A percentile compares a stretch with the other conserved stretches of the same genome.
Conservation (phyloP, 2,329 filamentous ascomycete species). For the Didymella lethalis region DNA sequence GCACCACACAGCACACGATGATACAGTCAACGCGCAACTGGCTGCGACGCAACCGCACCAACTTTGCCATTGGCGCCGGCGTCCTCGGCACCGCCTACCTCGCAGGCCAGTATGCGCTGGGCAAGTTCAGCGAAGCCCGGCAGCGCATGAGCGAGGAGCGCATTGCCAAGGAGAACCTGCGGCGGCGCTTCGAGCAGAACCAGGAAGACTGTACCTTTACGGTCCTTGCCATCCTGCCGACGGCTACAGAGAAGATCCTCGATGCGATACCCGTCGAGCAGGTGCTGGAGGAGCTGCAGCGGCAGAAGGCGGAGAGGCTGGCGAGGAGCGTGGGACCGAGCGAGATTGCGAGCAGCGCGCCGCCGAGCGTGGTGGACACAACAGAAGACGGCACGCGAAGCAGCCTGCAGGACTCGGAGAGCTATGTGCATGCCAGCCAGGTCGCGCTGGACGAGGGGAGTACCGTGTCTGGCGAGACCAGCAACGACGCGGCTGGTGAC, state of each 20-base stretch:
- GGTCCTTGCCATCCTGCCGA: constrained; percentile 92
- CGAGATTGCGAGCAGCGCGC: constrained; percentile 65
- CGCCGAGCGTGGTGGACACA: constrained; percentile 68
- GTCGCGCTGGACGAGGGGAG: constrained; percentile 61
- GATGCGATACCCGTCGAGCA: constrained; percentile 89
- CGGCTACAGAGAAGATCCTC: constrained; percentile 87
- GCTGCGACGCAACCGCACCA: constrained; percentile 90
- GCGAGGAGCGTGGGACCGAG: constrained; percentile 65
- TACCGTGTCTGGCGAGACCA: constrained; percentile 34
- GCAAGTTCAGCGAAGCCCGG: constrained; percentile 89
- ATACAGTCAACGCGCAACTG: constrained; percentile 82
- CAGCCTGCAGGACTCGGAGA: constrained; percentile 72
- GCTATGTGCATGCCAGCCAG: constrained; percentile 84
- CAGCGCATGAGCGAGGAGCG: constrained; percentile 97
- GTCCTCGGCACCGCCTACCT: constrained; percentile 90
- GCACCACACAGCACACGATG: constrained; percentile 53
- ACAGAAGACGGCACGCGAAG: constrained; percentile 82
- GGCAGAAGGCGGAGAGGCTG: constrained; percentile 81
- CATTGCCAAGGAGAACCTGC: constrained; percentile 95
- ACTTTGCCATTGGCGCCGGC: constrained; percentile 85
- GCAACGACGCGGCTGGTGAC: constrained; percentile 54
- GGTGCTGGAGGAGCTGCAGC: constrained; percentile 91
- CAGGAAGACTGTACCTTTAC: constrained; percentile 99
- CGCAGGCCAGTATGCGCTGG: constrained; percentile 89
- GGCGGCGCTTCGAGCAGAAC: constrained; percentile 96